A percentile compares a stretch with the other conserved stretches of the same genome.
These are phyloP conservation scores for Dictyostelium gargantuum DNA, from an alignment of 208 protist species.

Conservation along the genomic window DNA sequence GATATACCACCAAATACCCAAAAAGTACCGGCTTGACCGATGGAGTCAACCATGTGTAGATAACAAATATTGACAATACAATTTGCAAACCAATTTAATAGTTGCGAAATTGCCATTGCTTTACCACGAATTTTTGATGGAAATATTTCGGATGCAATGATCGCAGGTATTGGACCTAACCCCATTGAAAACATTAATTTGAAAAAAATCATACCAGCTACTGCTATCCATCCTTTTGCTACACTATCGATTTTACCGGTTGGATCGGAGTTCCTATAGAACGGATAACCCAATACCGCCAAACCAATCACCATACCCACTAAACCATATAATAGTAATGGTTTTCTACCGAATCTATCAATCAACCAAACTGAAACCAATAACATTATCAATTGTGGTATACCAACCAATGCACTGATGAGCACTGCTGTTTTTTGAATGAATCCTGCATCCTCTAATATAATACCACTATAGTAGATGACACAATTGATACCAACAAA, in stretches of 20 bases:
- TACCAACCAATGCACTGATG: constrained; percentile 33
- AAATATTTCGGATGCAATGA: constrained; percentile 9
- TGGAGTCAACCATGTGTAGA: background rate
- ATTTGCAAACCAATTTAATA: constrained; percentile 41
- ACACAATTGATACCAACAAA: constrained; percentile 61
- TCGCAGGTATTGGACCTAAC: constrained; percentile 21
- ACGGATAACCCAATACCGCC: constrained; percentile 1
- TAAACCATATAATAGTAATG: background rate
- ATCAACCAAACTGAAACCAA: constrained; percentile 39
- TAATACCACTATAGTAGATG: constrained; percentile 31
- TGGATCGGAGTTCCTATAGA: background rate
- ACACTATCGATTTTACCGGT: background rate
- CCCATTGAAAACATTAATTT: constrained; percentile 46
- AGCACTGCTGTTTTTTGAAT: background rate
- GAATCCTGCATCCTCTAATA: constrained; percentile 34
- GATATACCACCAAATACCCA: constrained; percentile 16
- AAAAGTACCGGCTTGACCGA: constrained; percentile 17
- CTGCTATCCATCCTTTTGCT: background rate
- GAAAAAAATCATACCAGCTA: constrained; percentile 48
- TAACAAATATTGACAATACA: constrained; percentile 39
- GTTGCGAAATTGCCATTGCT: background rate
- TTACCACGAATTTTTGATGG: constrained; percentile 54
- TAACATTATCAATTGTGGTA: constrained; percentile 40
- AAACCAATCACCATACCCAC: constrained; percentile 13
- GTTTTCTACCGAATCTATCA: constrained; percentile 36